phyloP scores from a whole-genome alignment of 2,329 filamentous ascomycete species.

The Hymenoscyphus repandus region DNA sequence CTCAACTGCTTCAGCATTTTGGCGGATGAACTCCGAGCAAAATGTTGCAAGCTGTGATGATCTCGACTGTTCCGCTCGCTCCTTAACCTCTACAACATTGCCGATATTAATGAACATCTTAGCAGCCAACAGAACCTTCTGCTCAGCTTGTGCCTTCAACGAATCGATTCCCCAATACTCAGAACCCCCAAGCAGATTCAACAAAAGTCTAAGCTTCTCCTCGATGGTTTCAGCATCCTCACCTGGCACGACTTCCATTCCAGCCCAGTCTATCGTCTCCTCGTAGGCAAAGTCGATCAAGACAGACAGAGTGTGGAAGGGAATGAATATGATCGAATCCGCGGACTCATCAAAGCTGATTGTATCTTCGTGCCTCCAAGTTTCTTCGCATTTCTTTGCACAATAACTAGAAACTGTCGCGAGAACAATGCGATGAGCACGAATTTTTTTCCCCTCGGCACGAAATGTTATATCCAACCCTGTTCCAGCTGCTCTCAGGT shows the following conservation, averaged over 20 bases:
- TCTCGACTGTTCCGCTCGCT: conserved; percentile 7
- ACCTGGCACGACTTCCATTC: conserved; percentile 16
- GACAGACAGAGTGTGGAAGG: conserved; percentile 19
- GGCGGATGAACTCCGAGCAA: neutral
- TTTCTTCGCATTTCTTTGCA: conserved; percentile 10
- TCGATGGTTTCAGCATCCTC: conserved; percentile 12
- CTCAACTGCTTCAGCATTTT: neutral
- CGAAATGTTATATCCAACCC: conserved; percentile 18
- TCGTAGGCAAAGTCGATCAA: conserved; percentile 25
- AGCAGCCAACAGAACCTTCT: conserved; percentile 15
- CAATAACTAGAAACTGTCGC: conserved; percentile 18
- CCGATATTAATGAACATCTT: conserved; percentile 19
- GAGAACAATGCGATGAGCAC: conserved; percentile 19
- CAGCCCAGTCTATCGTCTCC: conserved; percentile 19
- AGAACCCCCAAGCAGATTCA: conserved; percentile 23
- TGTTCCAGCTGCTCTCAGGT: conserved; percentile 11
- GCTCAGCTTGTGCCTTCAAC: conserved; percentile 18
- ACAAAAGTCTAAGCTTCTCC: conserved; percentile 20
- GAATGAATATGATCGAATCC: conserved; percentile 11
- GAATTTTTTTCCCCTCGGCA: conserved; percentile 13
- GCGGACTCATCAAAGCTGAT: conserved; percentile 15
- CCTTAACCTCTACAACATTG: conserved; percentile 14
- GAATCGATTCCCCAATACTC: conserved; percentile 20
- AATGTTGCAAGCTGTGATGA: conserved; percentile 5
- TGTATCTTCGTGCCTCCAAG: conserved; percentile 9